Evolutionary conservation across 2,329 filamentous ascomycete genomes (phyloP), one percentile per base, ranked within the genome.

Genomic region (Penicillium sp.): DNA sequence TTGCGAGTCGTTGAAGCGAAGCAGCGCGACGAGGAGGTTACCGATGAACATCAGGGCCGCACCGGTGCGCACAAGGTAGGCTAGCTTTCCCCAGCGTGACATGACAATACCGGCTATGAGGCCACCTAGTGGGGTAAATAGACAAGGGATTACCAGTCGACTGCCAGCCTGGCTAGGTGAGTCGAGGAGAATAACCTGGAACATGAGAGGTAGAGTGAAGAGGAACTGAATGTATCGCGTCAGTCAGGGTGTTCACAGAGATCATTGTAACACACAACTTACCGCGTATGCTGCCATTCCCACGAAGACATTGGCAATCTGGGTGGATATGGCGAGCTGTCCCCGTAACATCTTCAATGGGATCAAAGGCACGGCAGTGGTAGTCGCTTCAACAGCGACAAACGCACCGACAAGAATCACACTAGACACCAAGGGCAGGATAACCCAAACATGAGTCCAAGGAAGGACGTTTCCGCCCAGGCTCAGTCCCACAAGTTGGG

Each of bases 251-350:
- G 4, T 1, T 25, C 16, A 5, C 36, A 3, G 0, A 3, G 4
- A 4, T 16, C 4, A 19, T 31, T 41, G 1, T 1, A 31, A 25
- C 5, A 28, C 3, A 41, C 3, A 14, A 72, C 79, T 64, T 62
- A 84, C 81, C 13, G 80, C 80, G 63, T 85, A 86, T 1, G 80
- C 80, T 8, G 80, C 75, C 64, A 83, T 75, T 0, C 82, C 82
- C 1, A 79, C 77, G 49, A 79, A 82, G 11, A 84, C 69, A 53
- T 85, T 86, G 40, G 80, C 74, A 18, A 79, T 68, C 54, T 83
- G 80, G 2, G 77, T 80, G 2, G 78, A 72, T 1, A 82, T 66
- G 0, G 80, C 79, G 27, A 81, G 69, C 10, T 72, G 65, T 0
- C 82, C 81, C n/a, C 68, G 72, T 3, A 86, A 66, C 74, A 85